Evolutionary conservation across 1,139 yeast species (phyloP), one percentile per base, ranked within the genome.

Genomic region (Suhomyces terraborum): DNA sequence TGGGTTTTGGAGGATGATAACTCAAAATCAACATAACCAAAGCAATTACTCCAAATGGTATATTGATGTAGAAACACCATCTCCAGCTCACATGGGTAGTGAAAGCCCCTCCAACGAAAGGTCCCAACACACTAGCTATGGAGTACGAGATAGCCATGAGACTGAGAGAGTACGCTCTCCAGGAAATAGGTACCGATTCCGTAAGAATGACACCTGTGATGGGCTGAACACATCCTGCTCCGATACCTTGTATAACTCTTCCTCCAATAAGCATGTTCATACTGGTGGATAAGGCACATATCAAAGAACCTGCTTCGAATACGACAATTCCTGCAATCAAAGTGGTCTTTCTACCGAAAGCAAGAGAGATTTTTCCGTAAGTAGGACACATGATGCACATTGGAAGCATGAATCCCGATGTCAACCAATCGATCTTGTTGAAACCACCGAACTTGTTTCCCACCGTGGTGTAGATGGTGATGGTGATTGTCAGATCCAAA

Each of bases 11-110:
- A 0, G 60, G 59, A 20, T 53, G 47, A 41, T 47, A 56, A 3
- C 48, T 41, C 19, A 54, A 41, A 4, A 47, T 12, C 8, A 58
- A 43, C 23, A 51, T 35, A 2, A 42, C 34, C 30, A 50, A 46
- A 1, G 64, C 60, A 10, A 52, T 24, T 5, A 52, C 60, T 0
- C 64, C 64, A 23, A 57, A 35, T 6, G 64, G 64, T 30, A 59
- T 46, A 31, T 59, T 58, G 45, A 59, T 52, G 43, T 57, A 59
- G 49, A 58, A 59, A 32, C 62, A 58, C 61, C 62, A 57, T 35
- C 62, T 47, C 64, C 64, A 59, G 6, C 53, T 38, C 1, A 52
- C 62, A 17, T 52, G 48, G 8, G 52, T 32, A 6, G 62, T 46
- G 28, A 59, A 52, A 2, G 58, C 62, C 2, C 64, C 62, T 2